These are phyloP conservation scores for Eucalyptus pauciflora DNA, from an alignment of 345 rosid genomes.

Conservation along the genomic window DNA sequence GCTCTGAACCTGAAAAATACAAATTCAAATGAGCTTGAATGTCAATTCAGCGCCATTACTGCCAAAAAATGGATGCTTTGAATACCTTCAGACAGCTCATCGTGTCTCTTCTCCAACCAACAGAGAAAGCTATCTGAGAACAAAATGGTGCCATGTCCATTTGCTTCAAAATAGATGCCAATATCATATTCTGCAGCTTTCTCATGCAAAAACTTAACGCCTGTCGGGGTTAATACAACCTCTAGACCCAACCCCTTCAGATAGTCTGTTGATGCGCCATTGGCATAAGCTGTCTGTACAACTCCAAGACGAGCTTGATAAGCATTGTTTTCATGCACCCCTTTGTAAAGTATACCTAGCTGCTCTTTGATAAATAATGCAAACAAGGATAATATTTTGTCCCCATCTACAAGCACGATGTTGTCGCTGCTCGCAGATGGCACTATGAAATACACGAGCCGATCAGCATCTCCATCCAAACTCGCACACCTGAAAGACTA, in stretches of 20 bases:
- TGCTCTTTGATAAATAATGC: constrained; percentile 79
- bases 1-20: constrained; percentile 46
- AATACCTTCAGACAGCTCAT: constrained; percentile 44
- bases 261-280: constrained; percentile 83
- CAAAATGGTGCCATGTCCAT: constrained; percentile 94
- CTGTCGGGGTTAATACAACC: constrained; percentile 67
- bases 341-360: constrained; percentile 25
- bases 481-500: constrained; percentile 79
- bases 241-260: constrained; percentile 60
- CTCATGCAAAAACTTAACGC: constrained; percentile 82
- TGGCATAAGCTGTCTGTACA: constrained; percentile 95
- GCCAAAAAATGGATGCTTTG: neutral
- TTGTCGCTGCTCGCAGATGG: constrained; percentile 20
- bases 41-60: neutral
- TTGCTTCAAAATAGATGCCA: constrained; percentile 95
- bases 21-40: neutral
- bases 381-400: constrained; percentile 83
- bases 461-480: constrained; percentile 97
- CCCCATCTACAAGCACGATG: constrained; percentile 80
- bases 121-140: constrained; percentile 51
- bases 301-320: constrained; percentile 49
- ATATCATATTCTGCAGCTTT: constrained; percentile 75
- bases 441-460: constrained; percentile 62
- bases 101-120: constrained; percentile 38
- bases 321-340: constrained; percentile 6